Percentiles rank a stretch among this genome's conserved stretches.
Evolutionary conservation across 768 basidiomycete species (phyloP).

Genomic region (Boletus tomentosulus): DNA sequence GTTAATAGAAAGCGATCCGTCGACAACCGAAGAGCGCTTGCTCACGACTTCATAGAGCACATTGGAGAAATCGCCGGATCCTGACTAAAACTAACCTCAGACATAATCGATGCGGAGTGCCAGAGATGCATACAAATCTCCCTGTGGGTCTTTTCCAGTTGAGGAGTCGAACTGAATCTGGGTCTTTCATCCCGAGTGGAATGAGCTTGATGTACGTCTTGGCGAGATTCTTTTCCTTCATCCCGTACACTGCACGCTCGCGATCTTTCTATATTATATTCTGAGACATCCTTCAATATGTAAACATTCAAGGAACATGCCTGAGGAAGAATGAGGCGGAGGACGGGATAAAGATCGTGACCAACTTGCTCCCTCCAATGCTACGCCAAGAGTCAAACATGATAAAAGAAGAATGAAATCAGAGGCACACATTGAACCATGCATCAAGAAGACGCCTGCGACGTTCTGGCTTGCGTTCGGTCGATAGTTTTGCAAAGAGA

Average conservation of each 20-base stretch:
- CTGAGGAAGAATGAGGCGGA: conserved; percentile 89
- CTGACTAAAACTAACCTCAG: conserved; percentile 39
- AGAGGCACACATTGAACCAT: conserved; percentile 73
- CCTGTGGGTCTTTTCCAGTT: conserved; percentile 90
- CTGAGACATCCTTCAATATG: background rate
- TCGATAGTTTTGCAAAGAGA: conserved; percentile 73
- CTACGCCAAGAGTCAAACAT: conserved; percentile 34
- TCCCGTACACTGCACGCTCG: conserved; percentile 86
- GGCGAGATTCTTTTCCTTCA: conserved; percentile 93
- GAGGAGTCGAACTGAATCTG: conserved; percentile 74
- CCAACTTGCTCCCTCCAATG: conserved; percentile 88
- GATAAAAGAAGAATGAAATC: background rate
- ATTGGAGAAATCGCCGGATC: conserved; percentile 83
- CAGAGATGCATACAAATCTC: conserved; percentile 46
- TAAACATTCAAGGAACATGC: conserved; percentile 33
- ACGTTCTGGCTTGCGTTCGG: conserved; percentile 70
- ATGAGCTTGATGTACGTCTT: conserved; percentile 91
- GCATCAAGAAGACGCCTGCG: conserved; percentile 61
- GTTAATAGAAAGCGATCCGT: conserved; percentile 73
- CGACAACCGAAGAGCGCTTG: conserved; percentile 76
- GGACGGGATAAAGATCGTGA: conserved; percentile 81
- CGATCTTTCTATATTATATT: conserved; percentile 71
- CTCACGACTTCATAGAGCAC: conserved; percentile 84
- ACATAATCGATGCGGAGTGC: background rate
- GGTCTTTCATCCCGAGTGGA: conserved; percentile 73